These are phyloP conservation scores for Geoglossum cookeanum DNA, from an alignment of 2,329 filamentous ascomycete species.

Conservation along the genomic window DNA sequence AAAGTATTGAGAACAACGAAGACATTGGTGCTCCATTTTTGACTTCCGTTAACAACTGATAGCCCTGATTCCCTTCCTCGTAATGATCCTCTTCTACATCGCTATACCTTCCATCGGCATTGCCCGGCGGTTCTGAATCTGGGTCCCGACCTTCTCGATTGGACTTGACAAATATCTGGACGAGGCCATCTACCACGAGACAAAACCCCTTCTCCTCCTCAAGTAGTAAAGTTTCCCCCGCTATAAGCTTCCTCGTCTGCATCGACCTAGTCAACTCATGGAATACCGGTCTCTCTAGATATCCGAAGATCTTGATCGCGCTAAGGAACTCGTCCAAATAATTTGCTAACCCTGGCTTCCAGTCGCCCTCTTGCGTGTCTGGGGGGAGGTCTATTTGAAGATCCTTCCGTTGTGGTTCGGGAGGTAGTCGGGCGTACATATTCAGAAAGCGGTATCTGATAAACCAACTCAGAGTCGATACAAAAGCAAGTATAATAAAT, in stretches of 20 bases:
- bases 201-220: conserved; percentile 98
- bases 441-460: conserved; percentile 90
- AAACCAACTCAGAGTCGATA: conserved; percentile 82
- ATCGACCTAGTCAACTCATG: conserved; percentile 94
- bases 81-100: conserved; percentile 48
- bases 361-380: conserved; percentile 73
- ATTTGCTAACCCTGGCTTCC: conserved; percentile 81
- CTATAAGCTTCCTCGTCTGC: conserved; percentile 93
- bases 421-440: conserved; percentile 86
- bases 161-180: conserved; percentile 97
- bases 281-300: conserved; percentile 88
- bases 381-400: conserved; percentile 90
- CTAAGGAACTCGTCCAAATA: conserved; percentile 96
- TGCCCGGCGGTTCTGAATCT: conserved; percentile 23
- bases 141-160: conserved; percentile 33
- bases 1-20: conserved; percentile 91
- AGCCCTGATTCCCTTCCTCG: conserved; percentile 54
- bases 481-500: conserved; percentile 55
- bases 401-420: conserved; percentile 89
- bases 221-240: conserved; percentile 81
- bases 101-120: conserved; percentile 31
- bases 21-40: conserved; percentile 98
- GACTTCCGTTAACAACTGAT: conserved; percentile 89
- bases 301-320: conserved; percentile 97
- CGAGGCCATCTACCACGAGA: conserved; percentile 84